These are phyloP conservation scores for Ophiosphaerella narmari DNA, from an alignment of 2,329 filamentous ascomycete genomes.

Conservation along the genomic window DNA sequence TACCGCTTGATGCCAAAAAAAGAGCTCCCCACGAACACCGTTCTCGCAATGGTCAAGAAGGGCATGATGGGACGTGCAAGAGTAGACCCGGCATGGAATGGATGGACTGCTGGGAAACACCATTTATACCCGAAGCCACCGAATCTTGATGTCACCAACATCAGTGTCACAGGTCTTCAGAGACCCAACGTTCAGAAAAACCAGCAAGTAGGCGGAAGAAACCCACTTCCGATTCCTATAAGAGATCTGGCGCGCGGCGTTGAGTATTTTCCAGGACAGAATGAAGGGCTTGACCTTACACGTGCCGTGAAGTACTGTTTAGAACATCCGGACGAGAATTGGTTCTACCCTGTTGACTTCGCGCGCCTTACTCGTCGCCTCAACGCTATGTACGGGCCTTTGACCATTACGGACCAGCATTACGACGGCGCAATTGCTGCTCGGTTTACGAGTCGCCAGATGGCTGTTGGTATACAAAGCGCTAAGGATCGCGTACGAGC, in stretches of 20 bases:
- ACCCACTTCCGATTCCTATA: conserved; percentile 15
- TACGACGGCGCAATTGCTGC: conserved; percentile 12
- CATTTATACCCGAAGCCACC: conserved; percentile 4
- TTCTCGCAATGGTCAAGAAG: conserved; percentile 23
- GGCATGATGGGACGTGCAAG: conserved; percentile 16
- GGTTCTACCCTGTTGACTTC: conserved; percentile 25
- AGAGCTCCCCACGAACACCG: conserved; percentile 11
- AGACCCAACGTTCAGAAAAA: neutral
- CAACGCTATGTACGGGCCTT: conserved; percentile 7
- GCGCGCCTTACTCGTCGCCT: conserved; percentile 8
- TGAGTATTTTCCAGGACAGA: conserved; percentile 12
- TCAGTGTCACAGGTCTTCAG: conserved; percentile 24
- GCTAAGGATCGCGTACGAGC: conserved; percentile 1
- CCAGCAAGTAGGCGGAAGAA: neutral
- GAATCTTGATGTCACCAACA: conserved; percentile 12
- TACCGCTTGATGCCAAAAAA: conserved; percentile 18
- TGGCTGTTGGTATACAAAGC: neutral
- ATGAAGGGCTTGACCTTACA: conserved; percentile 30
- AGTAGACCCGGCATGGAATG: conserved; percentile 9
- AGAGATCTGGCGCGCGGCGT: conserved; percentile 19
- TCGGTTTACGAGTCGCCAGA: conserved; percentile 8
- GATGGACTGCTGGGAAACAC: conserved; percentile 22
- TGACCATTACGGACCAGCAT: conserved; percentile 5
- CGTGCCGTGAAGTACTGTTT: conserved; percentile 22
- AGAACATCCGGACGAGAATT: conserved; percentile 17